Conservation (phyloP, 2,329 filamentous ascomycete genomes). For the Fusarium sp. region DNA sequence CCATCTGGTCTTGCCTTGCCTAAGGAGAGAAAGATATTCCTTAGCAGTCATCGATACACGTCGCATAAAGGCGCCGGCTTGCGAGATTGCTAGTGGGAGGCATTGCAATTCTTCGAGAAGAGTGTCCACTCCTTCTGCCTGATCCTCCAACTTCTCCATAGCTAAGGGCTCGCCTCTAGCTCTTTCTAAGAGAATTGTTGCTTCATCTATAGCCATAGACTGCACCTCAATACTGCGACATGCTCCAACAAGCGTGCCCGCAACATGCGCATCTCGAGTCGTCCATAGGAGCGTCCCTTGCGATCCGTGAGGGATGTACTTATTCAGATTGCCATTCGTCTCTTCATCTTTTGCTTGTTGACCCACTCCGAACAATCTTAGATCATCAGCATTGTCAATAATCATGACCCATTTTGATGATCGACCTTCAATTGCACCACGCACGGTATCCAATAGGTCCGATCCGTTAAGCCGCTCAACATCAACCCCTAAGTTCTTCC, state of each 20-base stretch:
- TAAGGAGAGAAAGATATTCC: background rate
- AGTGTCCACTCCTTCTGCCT: accelerated
- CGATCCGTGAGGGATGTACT: background rate
- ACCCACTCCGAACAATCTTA: background rate
- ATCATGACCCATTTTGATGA: slow-evolving; percentile 15
- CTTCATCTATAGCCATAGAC: background rate
- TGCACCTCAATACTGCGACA: background rate
- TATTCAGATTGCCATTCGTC: accelerated
- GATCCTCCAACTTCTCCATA: too few species aligned
- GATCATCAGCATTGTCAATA: slow-evolving; percentile 25
- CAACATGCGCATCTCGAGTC: background rate
- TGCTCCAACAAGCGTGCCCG: background rate
- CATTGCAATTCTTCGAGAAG: background rate
- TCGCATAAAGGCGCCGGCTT: slow-evolving; percentile 1
- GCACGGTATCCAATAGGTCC: slow-evolving; percentile 28
- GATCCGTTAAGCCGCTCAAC: slow-evolving; percentile 35
- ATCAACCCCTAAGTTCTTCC: slow-evolving; percentile 42
- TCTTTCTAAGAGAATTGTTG: accelerated
- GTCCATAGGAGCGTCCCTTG: background rate
- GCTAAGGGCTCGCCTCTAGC: background rate
- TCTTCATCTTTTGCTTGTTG: background rate
- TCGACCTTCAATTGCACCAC: slow-evolving; percentile 5
- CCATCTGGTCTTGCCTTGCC: background rate
- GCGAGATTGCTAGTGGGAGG: background rate
- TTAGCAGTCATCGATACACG: background rate